These are phyloP conservation scores for Exophiala oligosperma DNA, from an alignment of 2,329 filamentous ascomycete genomes.

Conservation along the genomic window DNA sequence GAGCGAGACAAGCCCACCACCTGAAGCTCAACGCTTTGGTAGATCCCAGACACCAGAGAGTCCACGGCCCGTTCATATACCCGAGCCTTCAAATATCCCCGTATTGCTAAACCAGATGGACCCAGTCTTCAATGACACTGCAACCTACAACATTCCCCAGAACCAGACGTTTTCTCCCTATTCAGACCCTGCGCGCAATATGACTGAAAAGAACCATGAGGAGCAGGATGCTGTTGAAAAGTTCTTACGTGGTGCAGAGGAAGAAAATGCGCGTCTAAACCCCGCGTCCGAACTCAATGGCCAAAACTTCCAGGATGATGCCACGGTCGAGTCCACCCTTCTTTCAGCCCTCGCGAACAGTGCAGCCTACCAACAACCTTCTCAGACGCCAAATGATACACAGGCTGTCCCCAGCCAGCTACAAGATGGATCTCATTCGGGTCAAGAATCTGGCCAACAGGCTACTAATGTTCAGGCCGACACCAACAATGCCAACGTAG, in stretches of 20 bases:
- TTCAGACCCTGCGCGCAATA: slow-evolving; percentile 24
- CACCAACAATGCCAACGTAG: slow-evolving; percentile 10
- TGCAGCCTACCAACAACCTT: slow-evolving; percentile 15
- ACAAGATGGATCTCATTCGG: slow-evolving; percentile 8
- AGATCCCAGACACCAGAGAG: slow-evolving; percentile 69
- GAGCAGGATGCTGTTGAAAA: slow-evolving; percentile 30
- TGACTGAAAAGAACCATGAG: slow-evolving; percentile 29
- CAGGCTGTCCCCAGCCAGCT: slow-evolving; percentile 1
- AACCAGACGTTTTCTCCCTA: slow-evolving; percentile 30
- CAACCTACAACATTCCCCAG: slow-evolving; percentile 53
- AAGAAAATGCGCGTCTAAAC: slow-evolving; percentile 25
- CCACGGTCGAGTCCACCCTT: slow-evolving; percentile 13
- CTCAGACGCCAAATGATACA: slow-evolving; percentile 10
- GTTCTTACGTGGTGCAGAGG: slow-evolving; percentile 29
- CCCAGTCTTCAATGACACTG: slow-evolving; percentile 67
- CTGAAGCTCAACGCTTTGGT: slow-evolving; percentile 52
- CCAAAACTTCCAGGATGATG: slow-evolving; percentile 14
- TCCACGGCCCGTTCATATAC: slow-evolving; percentile 67
- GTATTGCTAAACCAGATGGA: slow-evolving; percentile 72
- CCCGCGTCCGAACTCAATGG: slow-evolving; percentile 11
- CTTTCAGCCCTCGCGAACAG: slow-evolving; percentile 17
- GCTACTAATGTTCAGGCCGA: background rate
- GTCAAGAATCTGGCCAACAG: slow-evolving; percentile 1
- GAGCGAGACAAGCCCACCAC: slow-evolving; percentile 28
- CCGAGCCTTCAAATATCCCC: slow-evolving; percentile 68